These are phyloP conservation scores for Mycosphaerella arachidis DNA, from an alignment of 2,329 filamentous ascomycete species.

Conservation along the genomic window DNA sequence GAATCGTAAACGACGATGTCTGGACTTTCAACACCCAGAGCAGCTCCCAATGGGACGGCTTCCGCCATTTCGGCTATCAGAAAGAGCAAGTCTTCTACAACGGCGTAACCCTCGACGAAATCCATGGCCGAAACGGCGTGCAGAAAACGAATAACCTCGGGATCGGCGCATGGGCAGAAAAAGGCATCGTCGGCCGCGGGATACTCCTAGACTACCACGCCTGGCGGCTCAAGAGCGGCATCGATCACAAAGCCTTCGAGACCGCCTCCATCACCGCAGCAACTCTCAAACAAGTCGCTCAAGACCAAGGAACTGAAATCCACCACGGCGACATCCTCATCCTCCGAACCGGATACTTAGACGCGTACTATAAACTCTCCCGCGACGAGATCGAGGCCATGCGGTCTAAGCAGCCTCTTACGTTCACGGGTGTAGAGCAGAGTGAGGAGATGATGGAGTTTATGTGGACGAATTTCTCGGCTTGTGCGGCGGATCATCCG, in stretches of 20 bases:
- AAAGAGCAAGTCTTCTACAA: conserved; percentile 39
- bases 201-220: conserved; percentile 52
- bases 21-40: conserved; percentile 41
- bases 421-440: conserved; percentile 47
- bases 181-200: conserved; percentile 54
- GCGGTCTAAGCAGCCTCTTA: conserved; percentile 37
- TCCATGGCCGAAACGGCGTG: conserved; percentile 34
- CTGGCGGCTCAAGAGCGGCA: conserved; percentile 42
- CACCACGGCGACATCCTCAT: conserved; percentile 55
- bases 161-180: conserved; percentile 46
- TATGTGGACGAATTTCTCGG: conserved; percentile 38
- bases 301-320: conserved; percentile 46
- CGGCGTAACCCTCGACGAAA: conserved; percentile 38
- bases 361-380: conserved; percentile 37
- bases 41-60: conserved; percentile 45
- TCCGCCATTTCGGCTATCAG: conserved; percentile 51
- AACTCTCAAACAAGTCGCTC: conserved; percentile 43
- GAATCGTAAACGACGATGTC: conserved; percentile 57
- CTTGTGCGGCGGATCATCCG: conserved; percentile 38
- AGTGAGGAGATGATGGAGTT: conserved; percentile 43
- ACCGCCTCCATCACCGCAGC: conserved; percentile 34
- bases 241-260: conserved; percentile 34
- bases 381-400: conserved; percentile 36
- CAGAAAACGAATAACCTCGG: conserved; percentile 39
- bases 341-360: conserved; percentile 48